phyloP scores from a whole-genome alignment of 2,329 filamentous ascomycete genomes.

The Penicillium sp. region DNA sequence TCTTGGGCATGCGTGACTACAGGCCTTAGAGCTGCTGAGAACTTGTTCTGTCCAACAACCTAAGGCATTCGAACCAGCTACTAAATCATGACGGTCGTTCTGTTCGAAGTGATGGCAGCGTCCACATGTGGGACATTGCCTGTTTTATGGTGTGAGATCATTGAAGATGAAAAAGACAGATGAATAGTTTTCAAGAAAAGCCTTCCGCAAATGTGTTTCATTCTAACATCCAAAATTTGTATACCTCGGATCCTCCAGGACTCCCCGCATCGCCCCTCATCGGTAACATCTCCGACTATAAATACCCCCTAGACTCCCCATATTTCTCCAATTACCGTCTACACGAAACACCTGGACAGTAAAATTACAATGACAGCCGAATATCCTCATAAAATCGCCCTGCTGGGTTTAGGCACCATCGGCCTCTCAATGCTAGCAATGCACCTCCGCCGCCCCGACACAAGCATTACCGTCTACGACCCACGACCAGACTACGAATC shows the following conservation, averaged over 20 bases:
- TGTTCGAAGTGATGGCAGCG: too few species aligned
- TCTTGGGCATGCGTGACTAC: slow-evolving; percentile 1
- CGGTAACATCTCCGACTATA: not conserved
- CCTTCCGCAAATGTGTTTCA: too few species aligned
- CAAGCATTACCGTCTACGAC: slow-evolving; percentile 53
- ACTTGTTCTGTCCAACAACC: not conserved
- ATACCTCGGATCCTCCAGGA: not conserved
- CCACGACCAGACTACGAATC: slow-evolving; percentile 49
- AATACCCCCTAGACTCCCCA: not conserved
- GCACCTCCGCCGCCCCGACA: slow-evolving; percentile 48
- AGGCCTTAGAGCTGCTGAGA: not conserved
- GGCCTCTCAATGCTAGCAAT: slow-evolving; percentile 59
- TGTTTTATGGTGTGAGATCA: too few species aligned
- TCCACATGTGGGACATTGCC: not conserved
- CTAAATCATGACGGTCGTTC: not conserved
- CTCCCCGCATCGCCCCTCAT: not conserved
- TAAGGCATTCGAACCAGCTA: not conserved
- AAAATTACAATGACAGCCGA: slow-evolving; percentile 9
- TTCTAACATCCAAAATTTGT: not conserved
- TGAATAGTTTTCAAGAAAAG: too few species aligned
- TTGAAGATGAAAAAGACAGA: too few species aligned
- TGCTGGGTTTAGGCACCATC: slow-evolving; percentile 49
- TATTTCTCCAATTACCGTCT: not conserved
- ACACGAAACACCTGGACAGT: not conserved
- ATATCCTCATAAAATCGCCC: slow-evolving; percentile 30